Percentiles rank a stretch among this genome's conserved stretches.
phyloP scores from a whole-genome alignment of 1,139 yeast genomes.

The Spathaspora sp. region DNA sequence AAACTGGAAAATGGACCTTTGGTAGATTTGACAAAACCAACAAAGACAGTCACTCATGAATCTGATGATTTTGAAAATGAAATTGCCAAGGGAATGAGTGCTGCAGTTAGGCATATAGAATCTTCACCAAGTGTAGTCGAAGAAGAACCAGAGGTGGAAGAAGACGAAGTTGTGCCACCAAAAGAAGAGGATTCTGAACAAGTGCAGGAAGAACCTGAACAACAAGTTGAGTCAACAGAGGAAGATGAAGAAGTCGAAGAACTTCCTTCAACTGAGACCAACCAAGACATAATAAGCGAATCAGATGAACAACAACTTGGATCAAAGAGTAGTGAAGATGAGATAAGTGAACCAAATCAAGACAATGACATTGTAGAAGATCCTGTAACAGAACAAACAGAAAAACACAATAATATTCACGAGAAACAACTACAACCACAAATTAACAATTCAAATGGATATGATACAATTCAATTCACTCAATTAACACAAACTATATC shows the following conservation, averaged over 20 bases:
- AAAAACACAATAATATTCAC: neutral
- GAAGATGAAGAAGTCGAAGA: neutral
- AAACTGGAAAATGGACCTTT: neutral
- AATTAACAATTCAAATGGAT: neutral
- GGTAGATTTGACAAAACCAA: neutral
- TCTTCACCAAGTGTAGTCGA: neutral
- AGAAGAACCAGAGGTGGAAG: neutral
- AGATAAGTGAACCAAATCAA: neutral
- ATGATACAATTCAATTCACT: neutral
- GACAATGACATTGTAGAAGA: neutral
- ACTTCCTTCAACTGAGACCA: neutral
- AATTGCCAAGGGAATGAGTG: neutral
- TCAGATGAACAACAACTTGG: no score
- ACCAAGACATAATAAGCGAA: neutral
- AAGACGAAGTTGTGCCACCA: neutral
- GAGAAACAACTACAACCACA: neutral
- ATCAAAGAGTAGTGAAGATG: no score
- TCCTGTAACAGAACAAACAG: neutral
- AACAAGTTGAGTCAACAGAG: neutral
- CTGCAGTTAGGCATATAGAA: neutral
- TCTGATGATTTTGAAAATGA: neutral
- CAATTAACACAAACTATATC: constrained; percentile 2
- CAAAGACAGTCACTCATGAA: neutral
- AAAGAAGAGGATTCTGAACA: neutral
- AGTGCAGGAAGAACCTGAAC: neutral